Evolutionary conservation across 83 land plant species (phyloP), one percentile per base, ranked within the genome.

Genomic region (Picea abies): DNA sequence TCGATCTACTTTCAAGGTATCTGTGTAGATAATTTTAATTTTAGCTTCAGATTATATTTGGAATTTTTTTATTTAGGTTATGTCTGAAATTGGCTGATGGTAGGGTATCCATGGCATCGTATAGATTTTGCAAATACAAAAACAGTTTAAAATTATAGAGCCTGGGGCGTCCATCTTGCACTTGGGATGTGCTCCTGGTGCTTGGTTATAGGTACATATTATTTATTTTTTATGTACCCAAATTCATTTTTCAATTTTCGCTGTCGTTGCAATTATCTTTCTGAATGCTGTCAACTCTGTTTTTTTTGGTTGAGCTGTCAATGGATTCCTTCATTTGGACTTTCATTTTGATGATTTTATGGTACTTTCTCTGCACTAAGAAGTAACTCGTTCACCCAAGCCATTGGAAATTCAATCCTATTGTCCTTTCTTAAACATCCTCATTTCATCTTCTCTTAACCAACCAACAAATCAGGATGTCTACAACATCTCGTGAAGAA

Each of bases 151-250:
- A 61, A 78, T 96, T 47, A 93, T 96, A 22, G 85, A 85, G 23
- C 96, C 98, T 4, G 99, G 98, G 10, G 96, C 88, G 2, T 89
- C 98, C 0, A 94, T 95, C 35, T 90, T 96, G 58, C 98, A 96
- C 69, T 94, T 96, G 23, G 99, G 99, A 16, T 96, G 98, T 82
- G 99, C 99, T 80, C 99, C 99, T 64, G 99, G 99, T 64, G 98
- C 99, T 80, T 96, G 98, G 96, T 92, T 96, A 73, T 98, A 96
- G 94, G 99, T 95, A 60, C 66, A 71, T 66, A 14, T 9, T 70
- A 8, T 23, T 66, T 25, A 58, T 35, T 5, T n/a, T 66, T 81
- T 1, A 58, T 10, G 3, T 8, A 60, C 26, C 11, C 78, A 2
- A 80, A 64, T 23, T 3, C 11, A 0, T 12, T n/a, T 23, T 68